Percentiles rank a stretch among this genome's conserved stretches.
Evolutionary conservation across 345 rosid genomes (phyloP).

Genomic region (Lenwebbia sp.): DNA sequence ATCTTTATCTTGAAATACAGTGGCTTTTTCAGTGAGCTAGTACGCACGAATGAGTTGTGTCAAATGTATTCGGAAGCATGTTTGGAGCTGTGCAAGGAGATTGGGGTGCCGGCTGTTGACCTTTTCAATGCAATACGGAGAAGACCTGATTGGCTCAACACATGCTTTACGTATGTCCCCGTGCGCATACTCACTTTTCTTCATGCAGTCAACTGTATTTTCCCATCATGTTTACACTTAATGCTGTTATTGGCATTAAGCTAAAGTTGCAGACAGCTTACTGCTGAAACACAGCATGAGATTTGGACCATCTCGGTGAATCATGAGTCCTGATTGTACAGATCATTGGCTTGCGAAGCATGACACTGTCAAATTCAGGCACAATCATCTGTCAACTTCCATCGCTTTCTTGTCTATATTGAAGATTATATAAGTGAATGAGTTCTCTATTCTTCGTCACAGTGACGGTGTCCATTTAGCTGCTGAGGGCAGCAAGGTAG

Average conservation of each 20-base stretch:
- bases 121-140: constrained; percentile 64
- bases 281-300: background rate
- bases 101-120: constrained; percentile 59
- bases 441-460: background rate
- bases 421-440: background rate
- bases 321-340: background rate
- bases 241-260: background rate
- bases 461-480: constrained; percentile 91
- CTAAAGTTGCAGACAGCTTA: background rate
- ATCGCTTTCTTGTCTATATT: background rate
- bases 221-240: background rate
- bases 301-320: background rate
- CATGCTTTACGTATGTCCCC: constrained; percentile 76
- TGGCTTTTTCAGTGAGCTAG: constrained; percentile 54
- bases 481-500: constrained; percentile 82
- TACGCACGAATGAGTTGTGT: constrained; percentile 86
- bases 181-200: background rate
- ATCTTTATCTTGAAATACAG: constrained; percentile 22
- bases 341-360: background rate
- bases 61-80: constrained; percentile 74
- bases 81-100: constrained; percentile 57
- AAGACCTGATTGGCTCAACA: constrained; percentile 46
- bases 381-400: background rate
- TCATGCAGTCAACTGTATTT: background rate
- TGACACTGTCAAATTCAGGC: background rate